Conservation (phyloP, 1,284 basidiomycete genomes). For the Ganoderma lingzhi region DNA sequence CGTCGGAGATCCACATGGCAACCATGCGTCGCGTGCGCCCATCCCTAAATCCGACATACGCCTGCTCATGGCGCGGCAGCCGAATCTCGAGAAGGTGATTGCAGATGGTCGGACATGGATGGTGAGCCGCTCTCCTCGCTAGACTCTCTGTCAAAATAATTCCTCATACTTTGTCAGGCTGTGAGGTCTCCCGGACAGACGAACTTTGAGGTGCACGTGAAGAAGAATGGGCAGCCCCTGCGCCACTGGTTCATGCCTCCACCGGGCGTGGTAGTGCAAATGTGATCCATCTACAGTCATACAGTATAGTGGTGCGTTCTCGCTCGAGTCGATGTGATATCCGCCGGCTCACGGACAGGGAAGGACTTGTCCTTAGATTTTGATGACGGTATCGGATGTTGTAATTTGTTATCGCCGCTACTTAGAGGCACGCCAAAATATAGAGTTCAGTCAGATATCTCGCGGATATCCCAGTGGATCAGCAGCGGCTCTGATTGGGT, state of each 20-base stretch:
- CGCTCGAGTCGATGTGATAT: background rate
- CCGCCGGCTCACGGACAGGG: background rate
- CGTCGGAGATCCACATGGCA: conserved; percentile 50
- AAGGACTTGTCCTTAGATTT: background rate
- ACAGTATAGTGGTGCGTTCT: background rate
- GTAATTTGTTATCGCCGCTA: background rate
- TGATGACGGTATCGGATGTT: background rate
- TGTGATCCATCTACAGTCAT: background rate
- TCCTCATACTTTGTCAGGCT: conserved; percentile 19
- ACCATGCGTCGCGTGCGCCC: conserved; percentile 50
- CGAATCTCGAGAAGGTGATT: conserved; percentile 55
- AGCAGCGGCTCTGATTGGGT: background rate
- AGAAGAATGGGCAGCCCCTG: conserved; percentile 32
- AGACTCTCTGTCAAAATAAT: background rate
- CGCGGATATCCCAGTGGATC: background rate
- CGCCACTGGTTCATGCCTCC: conserved; percentile 42
- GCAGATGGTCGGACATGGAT: conserved; percentile 66
- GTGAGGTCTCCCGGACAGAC: conserved; percentile 18
- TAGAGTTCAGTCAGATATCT: background rate
- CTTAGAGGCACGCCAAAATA: background rate
- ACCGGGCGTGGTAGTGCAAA: conserved; percentile 1
- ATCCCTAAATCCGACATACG: conserved; percentile 52
- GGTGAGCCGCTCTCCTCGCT: conserved; percentile 44
- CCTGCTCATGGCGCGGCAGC: conserved; percentile 51
- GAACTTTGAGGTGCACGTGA: conserved; percentile 30